These are phyloP conservation scores for Graphilbum sp. DNA, from an alignment of 2,329 filamentous ascomycete species.

Conservation along the genomic window DNA sequence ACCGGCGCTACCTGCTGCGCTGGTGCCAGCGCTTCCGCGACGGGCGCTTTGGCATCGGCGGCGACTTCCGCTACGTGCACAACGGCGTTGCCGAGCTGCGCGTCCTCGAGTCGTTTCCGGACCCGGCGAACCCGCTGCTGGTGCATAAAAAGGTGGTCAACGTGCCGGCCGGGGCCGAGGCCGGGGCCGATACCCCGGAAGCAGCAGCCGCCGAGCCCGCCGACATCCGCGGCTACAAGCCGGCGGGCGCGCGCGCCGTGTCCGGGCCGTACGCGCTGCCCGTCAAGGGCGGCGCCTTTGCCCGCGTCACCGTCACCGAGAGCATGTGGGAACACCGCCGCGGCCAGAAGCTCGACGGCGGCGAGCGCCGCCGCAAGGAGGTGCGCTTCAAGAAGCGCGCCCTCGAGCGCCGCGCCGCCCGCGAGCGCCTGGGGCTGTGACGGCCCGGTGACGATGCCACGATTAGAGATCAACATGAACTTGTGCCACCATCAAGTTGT, in stretches of 20 bases:
- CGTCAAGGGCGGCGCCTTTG: slow-evolving; percentile 47
- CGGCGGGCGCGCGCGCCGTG: slow-evolving; percentile 53
- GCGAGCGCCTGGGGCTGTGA: slow-evolving; percentile 14
- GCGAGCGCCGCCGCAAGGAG: slow-evolving; percentile 77
- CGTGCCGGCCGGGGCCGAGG: slow-evolving; percentile 15
- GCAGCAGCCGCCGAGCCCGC: slow-evolving; percentile 16
- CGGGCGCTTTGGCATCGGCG: slow-evolving; percentile 64
- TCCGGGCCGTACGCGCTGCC: slow-evolving; percentile 58
- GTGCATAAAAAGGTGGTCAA: slow-evolving; percentile 38
- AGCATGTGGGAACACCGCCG: slow-evolving; percentile 85
- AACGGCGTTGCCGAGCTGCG: slow-evolving; percentile 35
- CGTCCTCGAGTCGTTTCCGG: slow-evolving; percentile 21
- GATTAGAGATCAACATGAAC: too few relatives aligned
- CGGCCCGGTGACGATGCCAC: too few relatives aligned
- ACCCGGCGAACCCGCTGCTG: slow-evolving; percentile 18
- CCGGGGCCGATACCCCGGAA: slow-evolving; percentile 18
- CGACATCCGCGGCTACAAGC: slow-evolving; percentile 47
- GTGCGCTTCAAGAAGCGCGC: slow-evolving; percentile 74
- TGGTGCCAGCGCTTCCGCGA: slow-evolving; percentile 77
- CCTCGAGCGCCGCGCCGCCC: slow-evolving; percentile 56
- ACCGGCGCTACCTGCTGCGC: slow-evolving; percentile 66
- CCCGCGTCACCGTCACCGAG: slow-evolving; percentile 55
- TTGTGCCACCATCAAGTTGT: too few relatives aligned
- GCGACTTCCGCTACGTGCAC: slow-evolving; percentile 59
- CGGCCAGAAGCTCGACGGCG: slow-evolving; percentile 88